Evolutionary conservation across 2,329 filamentous ascomycete species (phyloP).

Genomic region (Sporothrix luriei): DNA sequence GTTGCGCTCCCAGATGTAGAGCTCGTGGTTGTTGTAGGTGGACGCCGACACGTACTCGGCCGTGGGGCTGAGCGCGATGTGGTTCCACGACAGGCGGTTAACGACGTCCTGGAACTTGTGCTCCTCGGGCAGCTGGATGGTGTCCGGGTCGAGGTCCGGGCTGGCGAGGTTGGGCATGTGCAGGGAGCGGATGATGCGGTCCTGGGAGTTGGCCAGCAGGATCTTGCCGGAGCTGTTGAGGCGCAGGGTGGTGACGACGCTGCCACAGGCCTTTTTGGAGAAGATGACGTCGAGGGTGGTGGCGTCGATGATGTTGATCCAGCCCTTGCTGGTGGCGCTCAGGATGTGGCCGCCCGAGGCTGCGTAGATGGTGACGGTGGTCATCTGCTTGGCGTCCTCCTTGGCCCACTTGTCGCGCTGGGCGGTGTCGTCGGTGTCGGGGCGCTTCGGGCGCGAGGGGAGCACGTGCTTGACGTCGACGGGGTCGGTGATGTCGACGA

Average conservation of each 20-base stretch:
- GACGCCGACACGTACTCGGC: slow-evolving; percentile 96
- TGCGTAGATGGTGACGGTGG: slow-evolving; percentile 89
- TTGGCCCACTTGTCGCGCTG: slow-evolving; percentile 81
- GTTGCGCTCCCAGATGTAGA: slow-evolving; percentile 96
- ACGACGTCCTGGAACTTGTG: slow-evolving; percentile 99
- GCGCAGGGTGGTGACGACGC: slow-evolving; percentile 84
- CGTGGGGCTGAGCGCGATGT: slow-evolving; percentile 90
- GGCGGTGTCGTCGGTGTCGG: slow-evolving; percentile 69
- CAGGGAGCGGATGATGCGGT: slow-evolving; percentile 92
- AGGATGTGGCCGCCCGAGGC: slow-evolving; percentile 84
- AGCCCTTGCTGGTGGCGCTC: slow-evolving; percentile 91
- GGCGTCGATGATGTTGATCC: slow-evolving; percentile 91
- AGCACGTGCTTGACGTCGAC: slow-evolving; percentile 75
- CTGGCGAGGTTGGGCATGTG: slow-evolving; percentile 76
- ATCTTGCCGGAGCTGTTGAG: slow-evolving; percentile 83
- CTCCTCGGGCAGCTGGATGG: slow-evolving; percentile 85
- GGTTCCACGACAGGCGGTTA: slow-evolving; percentile 93
- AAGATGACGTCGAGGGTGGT: slow-evolving; percentile 80
- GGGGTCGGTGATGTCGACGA: slow-evolving; percentile 76
- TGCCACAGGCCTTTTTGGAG: slow-evolving; percentile 83
- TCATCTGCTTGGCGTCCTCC: slow-evolving; percentile 92
- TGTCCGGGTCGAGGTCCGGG: slow-evolving; percentile 75
- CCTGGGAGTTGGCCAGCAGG: slow-evolving; percentile 87
- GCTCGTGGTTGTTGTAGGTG: slow-evolving; percentile 97
- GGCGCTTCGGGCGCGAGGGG: slow-evolving; percentile 78